Evolutionary conservation across 306 rosid species (phyloP).

Genomic region (Casuarina cunninghamiana): DNA sequence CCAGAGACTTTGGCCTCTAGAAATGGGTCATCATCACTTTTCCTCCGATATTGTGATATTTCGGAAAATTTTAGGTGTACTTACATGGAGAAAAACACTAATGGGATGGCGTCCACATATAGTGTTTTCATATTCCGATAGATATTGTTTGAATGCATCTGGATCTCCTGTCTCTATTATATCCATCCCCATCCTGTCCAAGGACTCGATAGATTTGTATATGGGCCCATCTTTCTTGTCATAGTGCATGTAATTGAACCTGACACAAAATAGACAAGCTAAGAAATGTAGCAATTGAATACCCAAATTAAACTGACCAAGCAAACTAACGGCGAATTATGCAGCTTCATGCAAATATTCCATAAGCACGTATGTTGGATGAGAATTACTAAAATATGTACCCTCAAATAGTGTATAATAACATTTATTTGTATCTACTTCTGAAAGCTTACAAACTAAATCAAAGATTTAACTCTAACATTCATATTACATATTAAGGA

Average conservation of each 20-base stretch:
- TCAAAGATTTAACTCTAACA: neutral
- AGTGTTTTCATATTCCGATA: constrained; percentile 74
- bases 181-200: constrained; percentile 97
- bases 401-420: constrained; percentile 11
- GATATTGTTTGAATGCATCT: constrained; percentile 80
- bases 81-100: constrained; percentile 94
- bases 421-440: neutral
- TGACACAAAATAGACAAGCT: constrained; percentile 33
- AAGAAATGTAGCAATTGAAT: constrained; percentile 15
- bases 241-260: constrained; percentile 73
- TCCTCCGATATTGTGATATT: constrained; percentile 10
- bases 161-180: constrained; percentile 94
- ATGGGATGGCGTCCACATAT: constrained; percentile 98
- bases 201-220: constrained; percentile 87
- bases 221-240: constrained; percentile 92
- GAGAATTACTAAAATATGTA: neutral
- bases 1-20: neutral
- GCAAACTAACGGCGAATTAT: constrained; percentile 7
- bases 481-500: neutral
- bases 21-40: constrained; percentile 14
- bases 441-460: neutral
- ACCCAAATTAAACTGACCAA: neutral
- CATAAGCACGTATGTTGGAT: constrained; percentile 7
- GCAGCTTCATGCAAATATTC: constrained; percentile 6
- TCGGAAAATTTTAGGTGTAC: constrained; percentile 25